Evolutionary conservation across 179 eudicot genomes (phyloP).

Genomic region (Patellifolia procumbens): DNA sequence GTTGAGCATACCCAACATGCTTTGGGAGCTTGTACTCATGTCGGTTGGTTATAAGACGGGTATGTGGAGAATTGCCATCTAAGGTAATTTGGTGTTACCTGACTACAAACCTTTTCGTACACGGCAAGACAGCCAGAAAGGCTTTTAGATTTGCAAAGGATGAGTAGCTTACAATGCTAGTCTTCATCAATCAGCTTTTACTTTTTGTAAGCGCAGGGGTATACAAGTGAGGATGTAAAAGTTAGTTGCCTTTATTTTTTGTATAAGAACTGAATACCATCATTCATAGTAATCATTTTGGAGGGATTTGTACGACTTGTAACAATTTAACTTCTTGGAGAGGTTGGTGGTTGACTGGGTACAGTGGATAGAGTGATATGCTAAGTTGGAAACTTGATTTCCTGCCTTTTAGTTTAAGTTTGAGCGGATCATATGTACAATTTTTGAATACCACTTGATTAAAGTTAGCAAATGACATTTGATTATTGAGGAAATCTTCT

Average conservation of each 20-base stretch:
- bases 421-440: background rate
- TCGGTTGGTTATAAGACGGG: conserved; percentile 84
- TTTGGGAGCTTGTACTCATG: conserved; percentile 93
- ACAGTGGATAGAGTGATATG: background rate
- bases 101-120: conserved; percentile 17
- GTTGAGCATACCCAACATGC: conserved; percentile 92
- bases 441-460: background rate
- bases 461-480: too few relatives aligned
- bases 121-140: conserved; percentile 1
- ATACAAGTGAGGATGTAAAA: background rate
- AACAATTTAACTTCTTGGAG: background rate
- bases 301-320: conserved; percentile 4
- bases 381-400: background rate
- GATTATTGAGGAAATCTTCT: background rate
- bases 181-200: conserved; percentile 6
- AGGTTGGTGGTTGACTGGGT: background rate
- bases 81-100: conserved; percentile 27
- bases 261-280: background rate
- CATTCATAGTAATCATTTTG: background rate
- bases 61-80: conserved; percentile 65
- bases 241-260: background rate
- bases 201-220: conserved; percentile 4
- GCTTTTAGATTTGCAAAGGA: conserved; percentile 10
- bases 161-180: conserved; percentile 19
- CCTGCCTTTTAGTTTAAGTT: conserved; percentile 1